These are phyloP conservation scores for Tylopilus cervinicoccineus DNA, from an alignment of 768 basidiomycete genomes.

Conservation along the genomic window DNA sequence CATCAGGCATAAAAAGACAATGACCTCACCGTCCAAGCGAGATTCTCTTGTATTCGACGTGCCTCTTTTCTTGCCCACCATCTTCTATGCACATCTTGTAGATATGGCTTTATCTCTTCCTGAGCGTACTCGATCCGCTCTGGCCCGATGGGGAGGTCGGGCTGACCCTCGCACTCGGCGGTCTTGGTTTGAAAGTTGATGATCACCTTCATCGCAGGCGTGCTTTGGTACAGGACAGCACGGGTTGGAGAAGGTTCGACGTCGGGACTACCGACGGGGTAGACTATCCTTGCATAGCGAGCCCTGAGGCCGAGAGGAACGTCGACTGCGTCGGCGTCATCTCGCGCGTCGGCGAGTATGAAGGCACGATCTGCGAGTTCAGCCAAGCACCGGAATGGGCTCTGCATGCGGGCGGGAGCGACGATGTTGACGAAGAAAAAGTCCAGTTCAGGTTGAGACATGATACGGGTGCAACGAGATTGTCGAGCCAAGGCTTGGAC, in stretches of 20 bases:
- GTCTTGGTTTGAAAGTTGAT: conserved; percentile 19
- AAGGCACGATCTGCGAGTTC: conserved; percentile 22
- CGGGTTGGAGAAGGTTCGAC: conserved; percentile 7
- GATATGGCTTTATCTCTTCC: conserved; percentile 12
- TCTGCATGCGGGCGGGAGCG: not conserved
- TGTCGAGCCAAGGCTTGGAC: no score
- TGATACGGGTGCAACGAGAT: no score
- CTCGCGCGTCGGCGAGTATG: conserved; percentile 5
- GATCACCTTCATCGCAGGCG: conserved; percentile 6
- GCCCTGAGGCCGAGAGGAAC: not conserved
- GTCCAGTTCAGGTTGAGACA: conserved; percentile 14
- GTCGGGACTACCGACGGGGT: conserved; percentile 4
- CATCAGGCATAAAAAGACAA: not conserved
- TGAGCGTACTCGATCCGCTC: conserved; percentile 16
- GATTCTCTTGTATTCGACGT: conserved; percentile 1
- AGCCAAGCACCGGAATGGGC: conserved; percentile 8
- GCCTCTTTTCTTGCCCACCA: conserved; percentile 3
- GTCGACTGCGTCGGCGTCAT: not conserved
- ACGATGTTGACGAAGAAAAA: conserved; percentile 15
- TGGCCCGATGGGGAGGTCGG: conserved; percentile 15
- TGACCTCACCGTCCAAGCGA: conserved; percentile 13
- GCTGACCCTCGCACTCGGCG: conserved; percentile 8
- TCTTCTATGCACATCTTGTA: conserved; percentile 11
- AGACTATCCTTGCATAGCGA: conserved; percentile 17
- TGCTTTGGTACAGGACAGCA: conserved; percentile 14